phyloP scores from a whole-genome alignment of 768 basidiomycete species.

The Collybiopsis confluens region DNA sequence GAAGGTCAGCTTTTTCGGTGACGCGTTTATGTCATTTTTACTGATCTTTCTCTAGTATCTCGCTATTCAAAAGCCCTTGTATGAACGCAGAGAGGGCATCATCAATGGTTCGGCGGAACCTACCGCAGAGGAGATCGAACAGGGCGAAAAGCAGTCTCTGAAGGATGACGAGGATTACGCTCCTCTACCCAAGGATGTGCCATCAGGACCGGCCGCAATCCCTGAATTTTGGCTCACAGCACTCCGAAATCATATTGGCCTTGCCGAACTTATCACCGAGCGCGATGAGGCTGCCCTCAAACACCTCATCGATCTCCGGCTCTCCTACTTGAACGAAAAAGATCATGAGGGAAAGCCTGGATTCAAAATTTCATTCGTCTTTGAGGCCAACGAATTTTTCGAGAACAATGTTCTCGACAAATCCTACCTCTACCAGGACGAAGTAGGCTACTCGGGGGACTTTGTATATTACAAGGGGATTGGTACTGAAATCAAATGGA shows the following conservation, averaged over 20 bases:
- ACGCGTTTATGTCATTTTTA: slow-evolving; percentile 10
- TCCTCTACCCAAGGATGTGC: slow-evolving; percentile 50
- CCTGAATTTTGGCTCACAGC: slow-evolving; percentile 99
- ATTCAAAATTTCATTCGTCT: slow-evolving; percentile 86
- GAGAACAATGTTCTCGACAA: slow-evolving; percentile 81
- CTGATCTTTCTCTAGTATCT: slow-evolving; percentile 49
- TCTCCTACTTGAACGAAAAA: slow-evolving; percentile 61
- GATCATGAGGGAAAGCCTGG: slow-evolving; percentile 71
- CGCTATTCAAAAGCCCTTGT: slow-evolving; percentile 75
- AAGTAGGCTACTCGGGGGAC: slow-evolving; percentile 94
- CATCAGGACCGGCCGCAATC: slow-evolving; percentile 47
- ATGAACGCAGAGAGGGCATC: slow-evolving; percentile 81
- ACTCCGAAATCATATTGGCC: slow-evolving; percentile 83
- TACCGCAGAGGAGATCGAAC: slow-evolving; percentile 76
- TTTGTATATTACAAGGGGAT: slow-evolving; percentile 94
- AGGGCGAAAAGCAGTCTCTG: slow-evolving; percentile 66
- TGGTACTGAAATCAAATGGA: slow-evolving; percentile 95
- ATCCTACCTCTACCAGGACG: slow-evolving; percentile 90
- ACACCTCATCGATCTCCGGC: slow-evolving; percentile 71
- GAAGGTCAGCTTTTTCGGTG: slow-evolving; percentile 54
- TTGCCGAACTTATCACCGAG: slow-evolving; percentile 89
- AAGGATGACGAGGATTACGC: slow-evolving; percentile 76
- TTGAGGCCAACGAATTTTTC: slow-evolving; percentile 83
- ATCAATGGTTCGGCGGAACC: slow-evolving; percentile 73
- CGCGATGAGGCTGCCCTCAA: slow-evolving; percentile 87